Evolutionary conservation across 768 basidiomycete species (phyloP).

Genomic region (Termitomyces sp.): DNA sequence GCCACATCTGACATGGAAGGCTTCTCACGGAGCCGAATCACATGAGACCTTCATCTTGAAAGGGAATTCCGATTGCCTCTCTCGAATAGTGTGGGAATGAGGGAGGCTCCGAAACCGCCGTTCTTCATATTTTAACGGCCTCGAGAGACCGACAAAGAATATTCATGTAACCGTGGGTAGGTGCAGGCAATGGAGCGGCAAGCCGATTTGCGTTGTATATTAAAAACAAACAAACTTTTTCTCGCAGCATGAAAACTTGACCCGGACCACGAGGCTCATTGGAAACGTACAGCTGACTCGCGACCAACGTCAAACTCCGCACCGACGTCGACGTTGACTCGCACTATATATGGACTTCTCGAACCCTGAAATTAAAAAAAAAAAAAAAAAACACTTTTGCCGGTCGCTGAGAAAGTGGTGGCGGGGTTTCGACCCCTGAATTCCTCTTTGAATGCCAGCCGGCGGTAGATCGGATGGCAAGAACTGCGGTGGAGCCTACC

Average conservation of each 20-base stretch:
- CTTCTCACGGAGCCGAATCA: conserved; percentile 2
- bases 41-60: not conserved
- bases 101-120: not conserved
- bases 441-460: not conserved
- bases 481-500: not conserved
- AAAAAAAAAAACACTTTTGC: not conserved
- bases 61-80: conserved; percentile 1
- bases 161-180: not conserved
- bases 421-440: not conserved
- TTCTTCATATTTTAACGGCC: not conserved
- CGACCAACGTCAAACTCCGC: not conserved
- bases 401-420: not conserved
- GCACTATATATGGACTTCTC: not conserved
- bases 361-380: conserved; percentile 3
- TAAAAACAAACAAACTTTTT: not conserved
- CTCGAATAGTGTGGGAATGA: not conserved
- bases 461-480: conserved; percentile 1
- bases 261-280: conserved; percentile 2
- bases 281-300: not conserved
- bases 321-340: conserved; percentile 2
- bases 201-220: not conserved
- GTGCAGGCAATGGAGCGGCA: not conserved
- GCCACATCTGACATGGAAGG: conserved; percentile 2
- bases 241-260: not conserved
- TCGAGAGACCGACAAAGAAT: not conserved